These are phyloP conservation scores for Falciphora oryzae DNA, from an alignment of 2,329 filamentous ascomycete species.

Conservation along the genomic window DNA sequence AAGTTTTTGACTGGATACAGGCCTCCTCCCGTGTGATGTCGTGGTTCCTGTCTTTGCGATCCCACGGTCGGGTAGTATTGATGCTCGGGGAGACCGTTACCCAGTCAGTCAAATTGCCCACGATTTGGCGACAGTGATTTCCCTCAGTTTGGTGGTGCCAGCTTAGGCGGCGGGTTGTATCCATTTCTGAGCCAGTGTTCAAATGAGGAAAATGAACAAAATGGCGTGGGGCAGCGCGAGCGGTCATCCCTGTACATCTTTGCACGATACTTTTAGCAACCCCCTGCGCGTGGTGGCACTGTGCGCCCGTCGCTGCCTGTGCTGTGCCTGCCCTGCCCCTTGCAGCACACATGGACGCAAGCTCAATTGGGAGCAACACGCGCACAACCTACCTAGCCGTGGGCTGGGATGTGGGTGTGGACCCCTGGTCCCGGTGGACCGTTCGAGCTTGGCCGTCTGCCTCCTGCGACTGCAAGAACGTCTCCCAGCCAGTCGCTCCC, in stretches of 20 bases:
- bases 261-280: background rate
- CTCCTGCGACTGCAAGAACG: background rate
- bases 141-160: no score
- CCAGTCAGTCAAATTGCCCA: no score
- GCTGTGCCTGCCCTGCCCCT: background rate
- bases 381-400: background rate
- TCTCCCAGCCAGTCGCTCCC: background rate
- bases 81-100: no score
- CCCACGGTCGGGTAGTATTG: no score
- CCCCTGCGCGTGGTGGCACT: no score
- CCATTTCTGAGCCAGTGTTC: background rate
- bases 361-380: background rate
- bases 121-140: background rate
- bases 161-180: no score
- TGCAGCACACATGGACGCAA: background rate
- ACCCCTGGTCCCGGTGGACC: background rate
- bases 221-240: background rate
- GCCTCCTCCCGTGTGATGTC: no score
- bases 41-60: no score
- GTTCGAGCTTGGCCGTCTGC: background rate
- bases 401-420: background rate
- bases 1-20: no score
- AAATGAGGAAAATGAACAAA: slow-evolving; percentile 1
- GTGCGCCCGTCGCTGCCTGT: no score
- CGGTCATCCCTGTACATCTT: background rate